Evolutionary conservation across 306 rosid genomes (phyloP), one percentile per base, ranked within the genome.

Genomic region (Mimosa bimucronata): DNA sequence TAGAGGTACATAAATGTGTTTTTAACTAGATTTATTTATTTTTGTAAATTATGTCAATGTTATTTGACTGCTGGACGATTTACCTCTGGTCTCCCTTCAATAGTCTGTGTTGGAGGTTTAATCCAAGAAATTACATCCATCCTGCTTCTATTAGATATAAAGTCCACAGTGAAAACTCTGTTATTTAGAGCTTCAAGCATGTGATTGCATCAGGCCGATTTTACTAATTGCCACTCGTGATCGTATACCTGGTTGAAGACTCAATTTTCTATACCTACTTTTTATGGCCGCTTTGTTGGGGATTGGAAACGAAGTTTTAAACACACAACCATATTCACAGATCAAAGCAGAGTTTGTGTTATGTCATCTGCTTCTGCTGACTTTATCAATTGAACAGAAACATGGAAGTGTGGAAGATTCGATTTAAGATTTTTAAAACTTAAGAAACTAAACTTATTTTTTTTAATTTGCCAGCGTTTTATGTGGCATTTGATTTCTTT

Each of bases 21-120:
- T n/a, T n/a, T n/a, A n/a, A n/a, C n/a, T n/a, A n/a, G n/a, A n/a
- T n/a, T n/a, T 42, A 41, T 70, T 13, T 38, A 6, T 25, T 46
- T 77, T 65, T 73, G 67, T 65, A 29, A 46, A 46, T 83, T 70
- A 34, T 88, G 62, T 53, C 80, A 95, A 93, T 91, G 94, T 86
- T 92, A 97, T 42, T 80, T 92, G 74, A 83, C 82, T 50, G 95
- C 98, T 70, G 97, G 98, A 82, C 92, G 94, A 74, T 94, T 92
- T 68, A 95, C 98, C 55, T 86, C 97, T 67, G 96, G 95, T 83
- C 98, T 92, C 80, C 62, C 84, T 18, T 90, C 98, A 40, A 90
- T 90, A 80, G 91, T 95, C 64, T 85, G 91, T 8, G 74, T 76
- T 58, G 98, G 98, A 82, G 89, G 86, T 77, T 69, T 87, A 44